Conservation (phyloP, 2,329 filamentous ascomycete genomes). For the Lasiodiplodia gonubiensis region DNA sequence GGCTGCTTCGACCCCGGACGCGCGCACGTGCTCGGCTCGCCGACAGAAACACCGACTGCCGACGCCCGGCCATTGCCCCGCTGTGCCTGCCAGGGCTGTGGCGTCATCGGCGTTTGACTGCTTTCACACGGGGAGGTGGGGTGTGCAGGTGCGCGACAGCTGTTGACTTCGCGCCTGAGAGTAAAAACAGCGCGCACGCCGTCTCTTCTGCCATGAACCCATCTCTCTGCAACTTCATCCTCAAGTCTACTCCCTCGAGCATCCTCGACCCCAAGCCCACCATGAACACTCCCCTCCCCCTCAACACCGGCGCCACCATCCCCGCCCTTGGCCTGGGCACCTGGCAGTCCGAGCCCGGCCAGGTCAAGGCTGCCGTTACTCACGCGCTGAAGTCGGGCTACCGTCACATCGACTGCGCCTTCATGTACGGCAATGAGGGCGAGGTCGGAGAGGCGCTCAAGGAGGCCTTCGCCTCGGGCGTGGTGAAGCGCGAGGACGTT, state of each 20-base stretch:
- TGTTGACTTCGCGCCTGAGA: constrained; percentile 6
- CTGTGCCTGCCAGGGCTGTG: constrained; percentile 1
- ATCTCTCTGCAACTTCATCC: constrained; percentile 47
- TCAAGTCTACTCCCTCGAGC: constrained; percentile 43
- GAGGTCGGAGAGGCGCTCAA: constrained; percentile 78
- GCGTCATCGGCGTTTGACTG: constrained; percentile 28
- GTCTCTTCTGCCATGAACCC: constrained; percentile 42
- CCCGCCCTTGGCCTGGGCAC: constrained; percentile 48
- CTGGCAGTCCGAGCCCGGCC: constrained; percentile 50
- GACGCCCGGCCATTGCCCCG: not conserved
- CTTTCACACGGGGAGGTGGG: constrained; percentile 15
- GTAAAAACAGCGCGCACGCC: constrained; percentile 23
- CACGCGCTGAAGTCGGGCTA: constrained; percentile 57
- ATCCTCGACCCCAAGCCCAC: constrained; percentile 46
- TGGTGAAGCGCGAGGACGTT: constrained; percentile 83
- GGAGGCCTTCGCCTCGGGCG: constrained; percentile 78
- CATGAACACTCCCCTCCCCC: constrained; percentile 47
- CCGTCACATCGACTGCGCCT: constrained; percentile 63
- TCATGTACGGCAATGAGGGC: constrained; percentile 81
- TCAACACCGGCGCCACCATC: constrained; percentile 50
- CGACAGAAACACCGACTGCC: constrained; percentile 9
- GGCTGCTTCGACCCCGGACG: not conserved
- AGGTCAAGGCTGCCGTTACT: constrained; percentile 55
- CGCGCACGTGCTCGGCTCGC: constrained; percentile 6
- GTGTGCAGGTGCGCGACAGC: not conserved